phyloP scores from a whole-genome alignment of 768 basidiomycete genomes.

The Amanita polypyramis region DNA sequence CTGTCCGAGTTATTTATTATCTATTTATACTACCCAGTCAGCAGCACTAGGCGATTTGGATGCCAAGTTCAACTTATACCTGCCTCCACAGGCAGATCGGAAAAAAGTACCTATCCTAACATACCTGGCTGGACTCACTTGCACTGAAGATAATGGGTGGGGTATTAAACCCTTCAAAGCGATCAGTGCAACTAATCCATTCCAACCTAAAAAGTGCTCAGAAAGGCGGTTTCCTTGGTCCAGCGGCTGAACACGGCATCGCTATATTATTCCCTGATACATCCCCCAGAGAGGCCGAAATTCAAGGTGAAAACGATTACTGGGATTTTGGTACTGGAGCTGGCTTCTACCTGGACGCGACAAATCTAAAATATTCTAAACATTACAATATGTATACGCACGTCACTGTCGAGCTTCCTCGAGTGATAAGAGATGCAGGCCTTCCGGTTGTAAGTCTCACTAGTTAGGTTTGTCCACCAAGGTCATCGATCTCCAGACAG shows the following conservation, averaged over 20 bases:
- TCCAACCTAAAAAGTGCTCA: conserved; percentile 47
- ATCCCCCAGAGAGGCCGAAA: conserved; percentile 83
- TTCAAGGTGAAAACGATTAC: conserved; percentile 67
- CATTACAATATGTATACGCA: conserved; percentile 88
- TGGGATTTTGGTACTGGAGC: conserved; percentile 96
- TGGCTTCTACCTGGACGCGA: conserved; percentile 95
- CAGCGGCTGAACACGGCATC: conserved; percentile 77
- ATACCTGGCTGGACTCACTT: conserved; percentile 84
- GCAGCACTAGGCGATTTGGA: conserved; percentile 54
- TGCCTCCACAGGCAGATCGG: conserved; percentile 50
- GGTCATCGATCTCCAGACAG: conserved; percentile 23
- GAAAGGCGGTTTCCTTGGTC: conserved; percentile 87
- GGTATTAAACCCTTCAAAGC: conserved; percentile 11
- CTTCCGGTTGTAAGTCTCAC: conserved; percentile 60
- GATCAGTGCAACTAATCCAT: neutral
- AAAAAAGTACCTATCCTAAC: conserved; percentile 56
- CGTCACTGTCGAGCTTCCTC: conserved; percentile 76
- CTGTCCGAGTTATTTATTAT: neutral
- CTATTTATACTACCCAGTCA: conserved; percentile 35
- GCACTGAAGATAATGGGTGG: conserved; percentile 90
- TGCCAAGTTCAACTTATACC: conserved; percentile 82
- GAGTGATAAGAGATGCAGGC: conserved; percentile 59
- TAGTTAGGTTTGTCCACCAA: neutral
- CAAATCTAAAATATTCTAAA: conserved; percentile 55
- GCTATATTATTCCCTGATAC: conserved; percentile 95